A percentile compares a stretch with the other conserved stretches of the same genome.
These are phyloP conservation scores for Yueomyces sinensis DNA, from an alignment of 805 yeast species.

Conservation along the genomic window DNA sequence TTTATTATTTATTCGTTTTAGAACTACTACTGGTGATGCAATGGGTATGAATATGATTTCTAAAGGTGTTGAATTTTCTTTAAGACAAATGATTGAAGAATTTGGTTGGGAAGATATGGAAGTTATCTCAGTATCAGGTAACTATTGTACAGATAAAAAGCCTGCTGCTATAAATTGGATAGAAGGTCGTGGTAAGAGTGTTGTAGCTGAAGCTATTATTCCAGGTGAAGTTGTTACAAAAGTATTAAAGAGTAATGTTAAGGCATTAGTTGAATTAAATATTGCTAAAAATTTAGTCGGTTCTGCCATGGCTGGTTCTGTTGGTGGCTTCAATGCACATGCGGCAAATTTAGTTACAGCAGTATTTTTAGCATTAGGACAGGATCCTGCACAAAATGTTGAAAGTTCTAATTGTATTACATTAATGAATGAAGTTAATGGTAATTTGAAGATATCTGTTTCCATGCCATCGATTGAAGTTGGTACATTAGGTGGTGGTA, in stretches of 20 bases:
- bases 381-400: conserved; percentile 99
- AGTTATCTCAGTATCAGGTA: conserved; percentile 87
- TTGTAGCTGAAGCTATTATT: conserved; percentile 89
- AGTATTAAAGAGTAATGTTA: conserved; percentile 85
- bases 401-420: conserved; percentile 97
- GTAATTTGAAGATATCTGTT: conserved; percentile 83
- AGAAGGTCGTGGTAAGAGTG: conserved; percentile 97
- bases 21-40: conserved; percentile 99
- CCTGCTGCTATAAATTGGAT: conserved; percentile 99
- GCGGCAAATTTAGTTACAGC: conserved; percentile 97
- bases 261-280: conserved; percentile 82
- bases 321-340: conserved; percentile 98
- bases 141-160: conserved; percentile 94
- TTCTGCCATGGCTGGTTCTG: conserved; percentile 95
- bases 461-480: conserved; percentile 99
- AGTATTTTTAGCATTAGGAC: conserved; percentile 88
- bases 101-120: conserved; percentile 93
- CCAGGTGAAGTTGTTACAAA: conserved; percentile 70
- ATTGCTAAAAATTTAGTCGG: conserved; percentile 85
- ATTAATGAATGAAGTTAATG: conserved; percentile 71
- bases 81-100: conserved; percentile 73
- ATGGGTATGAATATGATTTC: conserved; percentile 99
- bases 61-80: conserved; percentile 86
- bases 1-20: conserved; percentile 75
- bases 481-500: conserved; percentile 99